Base-by-base conservation (phyloP, 495 filamentous ascomycete species). In the Penicillium diatomitis region DNA sequence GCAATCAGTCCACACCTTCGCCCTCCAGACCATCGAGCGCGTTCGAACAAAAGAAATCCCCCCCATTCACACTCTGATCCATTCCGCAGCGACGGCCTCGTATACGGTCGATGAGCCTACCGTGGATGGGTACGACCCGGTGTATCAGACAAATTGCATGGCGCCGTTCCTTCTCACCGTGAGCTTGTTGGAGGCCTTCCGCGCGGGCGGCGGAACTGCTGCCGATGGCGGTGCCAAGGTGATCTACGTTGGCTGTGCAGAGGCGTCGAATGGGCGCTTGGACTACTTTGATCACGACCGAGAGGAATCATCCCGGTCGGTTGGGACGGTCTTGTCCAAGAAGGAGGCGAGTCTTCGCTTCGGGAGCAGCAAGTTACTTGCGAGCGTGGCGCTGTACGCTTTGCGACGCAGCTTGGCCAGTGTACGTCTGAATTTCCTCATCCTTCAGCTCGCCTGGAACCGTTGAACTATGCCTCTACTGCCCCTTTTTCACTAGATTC, bases 121-220 rank as follows among this genome's bases (percentile, higher is more conserved):
- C 34, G 51, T 57, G 41, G 67, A 69, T 48, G 67, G 67, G 20
- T 63, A 63, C 49, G 67, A 72, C 41, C 61, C 66, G 1, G 67
- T 71, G 8, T 72, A 70, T 48, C 67, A 72, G 48, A 70, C 62
- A 27, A 72, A 71, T 50, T 69, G 67, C 37, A 50, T 72, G 8
- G 59, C 67, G 4, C 66, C 66, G 10, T 67, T 72, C 49, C 54
- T 70, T 45, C 57, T 70, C 48, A 72, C 69, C 27, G 55, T 72
- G 41, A 64, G 62, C 44, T 46, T 72, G 38, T 61, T 72, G 4
- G 69, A 69, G 54, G 67, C 64, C 4, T 71, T 72, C 56, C 65
- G 65, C 20, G 64, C 63, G 10, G 65, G 65, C 31, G 64, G 64
- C 46, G 66, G 66, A 34, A 61, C 57, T 5, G 20, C 20, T 20